These are phyloP conservation scores for Trametes punicea DNA, from an alignment of 768 basidiomycete species.

Conservation along the genomic window DNA sequence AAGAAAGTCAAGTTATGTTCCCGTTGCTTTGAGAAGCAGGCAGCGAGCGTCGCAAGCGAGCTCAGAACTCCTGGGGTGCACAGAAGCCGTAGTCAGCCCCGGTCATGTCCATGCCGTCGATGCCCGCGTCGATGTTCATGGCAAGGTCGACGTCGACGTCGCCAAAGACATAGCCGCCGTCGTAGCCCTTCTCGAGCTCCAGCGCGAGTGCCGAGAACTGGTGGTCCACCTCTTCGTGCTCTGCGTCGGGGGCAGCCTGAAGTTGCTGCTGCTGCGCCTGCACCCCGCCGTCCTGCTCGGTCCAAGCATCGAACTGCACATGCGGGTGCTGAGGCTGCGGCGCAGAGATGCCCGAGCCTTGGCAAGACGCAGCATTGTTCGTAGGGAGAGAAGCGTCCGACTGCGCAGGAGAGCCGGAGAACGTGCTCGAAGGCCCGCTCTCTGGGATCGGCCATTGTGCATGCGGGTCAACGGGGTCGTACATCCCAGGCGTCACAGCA, in stretches of 20 bases:
- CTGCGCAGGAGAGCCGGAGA: slow-evolving; percentile 16
- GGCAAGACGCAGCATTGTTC: background rate
- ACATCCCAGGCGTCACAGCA: background rate
- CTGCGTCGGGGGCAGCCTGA: background rate
- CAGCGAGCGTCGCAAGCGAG: background rate
- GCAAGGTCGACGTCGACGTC: background rate
- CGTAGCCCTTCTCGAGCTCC: slow-evolving; percentile 8
- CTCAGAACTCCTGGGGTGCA: slow-evolving; percentile 13
- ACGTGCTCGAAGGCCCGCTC: slow-evolving; percentile 17
- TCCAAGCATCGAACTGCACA: slow-evolving; percentile 12
- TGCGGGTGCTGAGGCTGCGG: slow-evolving; percentile 24
- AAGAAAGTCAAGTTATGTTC: slow-evolving; percentile 1
- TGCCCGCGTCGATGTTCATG: slow-evolving; percentile 2
- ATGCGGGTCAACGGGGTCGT: slow-evolving; percentile 13
- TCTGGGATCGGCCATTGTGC: slow-evolving; percentile 10
- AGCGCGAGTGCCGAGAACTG: slow-evolving; percentile 1
- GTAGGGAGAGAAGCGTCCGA: slow-evolving; percentile 14
- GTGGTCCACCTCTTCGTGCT: background rate
- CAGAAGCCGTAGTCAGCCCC: slow-evolving; percentile 12
- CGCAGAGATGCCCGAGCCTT: slow-evolving; percentile 10
- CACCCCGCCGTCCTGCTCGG: too few relatives aligned
- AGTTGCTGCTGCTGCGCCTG: background rate
- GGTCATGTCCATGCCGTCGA: background rate
- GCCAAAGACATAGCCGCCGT: slow-evolving; percentile 1
- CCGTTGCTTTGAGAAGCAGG: background rate